Evolutionary conservation across 1,139 yeast species (phyloP).

Genomic region (Casaregolazyma suthepensis): DNA sequence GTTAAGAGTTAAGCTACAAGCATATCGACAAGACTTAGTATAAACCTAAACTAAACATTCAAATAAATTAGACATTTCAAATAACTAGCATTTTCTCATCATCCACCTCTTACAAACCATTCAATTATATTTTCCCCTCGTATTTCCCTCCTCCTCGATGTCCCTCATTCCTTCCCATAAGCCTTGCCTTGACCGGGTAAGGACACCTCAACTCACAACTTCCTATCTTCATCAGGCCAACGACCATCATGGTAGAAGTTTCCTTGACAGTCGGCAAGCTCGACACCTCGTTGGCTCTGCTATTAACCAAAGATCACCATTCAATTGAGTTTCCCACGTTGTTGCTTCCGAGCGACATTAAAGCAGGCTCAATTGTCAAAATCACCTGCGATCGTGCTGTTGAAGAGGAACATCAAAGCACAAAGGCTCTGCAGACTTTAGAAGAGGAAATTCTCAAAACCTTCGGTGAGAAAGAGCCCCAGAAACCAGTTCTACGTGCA

Average conservation of each 20-base stretch:
- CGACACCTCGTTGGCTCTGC: conserved; percentile 88
- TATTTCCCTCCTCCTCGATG: background rate
- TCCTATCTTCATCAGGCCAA: background rate
- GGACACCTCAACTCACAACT: background rate
- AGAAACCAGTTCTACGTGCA: conserved; percentile 61
- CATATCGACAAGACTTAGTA: background rate
- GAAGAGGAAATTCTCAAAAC: conserved; percentile 69
- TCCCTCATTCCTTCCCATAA: background rate
- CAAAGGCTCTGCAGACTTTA: conserved; percentile 49
- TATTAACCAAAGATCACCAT: conserved; percentile 89
- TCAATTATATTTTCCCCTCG: background rate
- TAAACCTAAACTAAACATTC: too few species aligned
- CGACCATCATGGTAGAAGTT: conserved; percentile 62
- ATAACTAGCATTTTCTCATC: too few species aligned
- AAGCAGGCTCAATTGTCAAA: conserved; percentile 90
- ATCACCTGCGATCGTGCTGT: conserved; percentile 77
- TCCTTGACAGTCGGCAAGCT: conserved; percentile 92
- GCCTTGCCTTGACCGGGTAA: background rate
- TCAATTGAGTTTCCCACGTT: conserved; percentile 94
- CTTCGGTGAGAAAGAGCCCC: conserved; percentile 72
- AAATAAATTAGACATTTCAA: too few species aligned
- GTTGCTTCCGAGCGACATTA: conserved; percentile 80
- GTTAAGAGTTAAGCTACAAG: background rate
- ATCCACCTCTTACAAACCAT: too few species aligned
- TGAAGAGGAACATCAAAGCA: conserved; percentile 60